phyloP scores from a whole-genome alignment of 192 early-diverging fungal genomes.

The Podila verticillata region DNA sequence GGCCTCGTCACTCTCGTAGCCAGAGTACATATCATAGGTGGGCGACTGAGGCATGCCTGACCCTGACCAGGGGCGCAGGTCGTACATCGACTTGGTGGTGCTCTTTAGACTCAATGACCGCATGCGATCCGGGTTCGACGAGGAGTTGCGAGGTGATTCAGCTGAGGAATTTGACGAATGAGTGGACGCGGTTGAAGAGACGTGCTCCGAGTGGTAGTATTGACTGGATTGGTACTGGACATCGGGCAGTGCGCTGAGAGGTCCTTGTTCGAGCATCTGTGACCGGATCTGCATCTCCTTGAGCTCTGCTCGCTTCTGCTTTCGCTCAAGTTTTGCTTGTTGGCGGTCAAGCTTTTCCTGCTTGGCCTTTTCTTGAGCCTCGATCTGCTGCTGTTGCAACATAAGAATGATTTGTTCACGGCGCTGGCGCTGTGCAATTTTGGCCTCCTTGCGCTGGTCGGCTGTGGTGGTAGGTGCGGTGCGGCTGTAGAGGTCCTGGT shows the following conservation, averaged over 20 bases:
- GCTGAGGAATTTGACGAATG: conserved; percentile 9
- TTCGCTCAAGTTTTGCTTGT: conserved; percentile 26
- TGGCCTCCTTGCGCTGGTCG: conserved; percentile 27
- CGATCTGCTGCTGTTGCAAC: conserved; percentile 42
- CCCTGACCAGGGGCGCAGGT: conserved; percentile 37
- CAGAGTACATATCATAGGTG: conserved; percentile 5
- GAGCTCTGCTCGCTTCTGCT: conserved; percentile 20
- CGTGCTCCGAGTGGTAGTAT: neutral
- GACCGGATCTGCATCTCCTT: conserved; percentile 10
- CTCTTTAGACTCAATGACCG: conserved; percentile 48
- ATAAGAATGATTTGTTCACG: conserved; percentile 38
- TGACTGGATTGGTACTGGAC: neutral
- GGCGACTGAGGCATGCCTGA: conserved; percentile 9
- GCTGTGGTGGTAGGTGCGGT: neutral
- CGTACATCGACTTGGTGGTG: conserved; percentile 49
- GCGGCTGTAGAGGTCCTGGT: conserved; percentile 16
- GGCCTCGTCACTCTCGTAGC: conserved; percentile 37
- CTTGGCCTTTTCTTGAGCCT: conserved; percentile 37
- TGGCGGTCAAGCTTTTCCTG: conserved; percentile 36
- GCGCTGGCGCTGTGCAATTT: conserved; percentile 20
- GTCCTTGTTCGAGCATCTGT: neutral
- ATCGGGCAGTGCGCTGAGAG: neutral
- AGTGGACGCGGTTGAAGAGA: neutral
- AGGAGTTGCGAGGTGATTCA: conserved; percentile 10
- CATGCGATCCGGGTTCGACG: conserved; percentile 3